phyloP scores from a whole-genome alignment of 2,329 filamentous ascomycete genomes.

The Dactylellina sp. region DNA sequence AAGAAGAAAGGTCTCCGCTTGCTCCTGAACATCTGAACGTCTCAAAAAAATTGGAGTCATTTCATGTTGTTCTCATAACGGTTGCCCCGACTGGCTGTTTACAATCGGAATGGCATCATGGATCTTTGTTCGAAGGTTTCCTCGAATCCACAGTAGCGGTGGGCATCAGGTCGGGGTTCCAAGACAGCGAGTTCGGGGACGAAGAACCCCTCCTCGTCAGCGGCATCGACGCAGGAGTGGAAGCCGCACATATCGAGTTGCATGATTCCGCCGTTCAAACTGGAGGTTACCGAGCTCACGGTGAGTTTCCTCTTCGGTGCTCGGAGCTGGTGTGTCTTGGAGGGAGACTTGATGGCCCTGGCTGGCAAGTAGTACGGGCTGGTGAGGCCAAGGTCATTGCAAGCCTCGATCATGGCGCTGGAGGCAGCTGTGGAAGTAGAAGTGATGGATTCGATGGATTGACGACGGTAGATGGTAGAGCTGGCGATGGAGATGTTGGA shows the following conservation, averaged over 20 bases:
- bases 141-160: conserved; percentile 52
- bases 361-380: conserved; percentile 50
- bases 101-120: conserved; percentile 55
- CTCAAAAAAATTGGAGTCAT: conserved; percentile 30
- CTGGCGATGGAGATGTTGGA: conserved; percentile 53
- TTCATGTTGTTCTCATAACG: conserved; percentile 8
- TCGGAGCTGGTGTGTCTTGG: conserved; percentile 21
- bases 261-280: conserved; percentile 34
- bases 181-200: conserved; percentile 51
- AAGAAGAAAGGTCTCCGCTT: neutral
- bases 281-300: conserved; percentile 32
- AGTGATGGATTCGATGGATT: conserved; percentile 51
- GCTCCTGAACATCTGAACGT: conserved; percentile 34
- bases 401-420: conserved; percentile 45
- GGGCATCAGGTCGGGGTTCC: conserved; percentile 49
- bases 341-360: conserved; percentile 16
- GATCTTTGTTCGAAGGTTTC: conserved; percentile 51
- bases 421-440: conserved; percentile 54
- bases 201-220: conserved; percentile 41
- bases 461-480: conserved; percentile 53
- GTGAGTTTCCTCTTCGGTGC: conserved; percentile 38
- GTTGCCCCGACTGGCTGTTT: conserved; percentile 11
- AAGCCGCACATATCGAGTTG: conserved; percentile 52
- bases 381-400: conserved; percentile 55
- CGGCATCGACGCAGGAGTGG: conserved; percentile 34